phyloP scores from a whole-genome alignment of 495 filamentous ascomycete species.

The Chlorociboria aeruginascens region DNA sequence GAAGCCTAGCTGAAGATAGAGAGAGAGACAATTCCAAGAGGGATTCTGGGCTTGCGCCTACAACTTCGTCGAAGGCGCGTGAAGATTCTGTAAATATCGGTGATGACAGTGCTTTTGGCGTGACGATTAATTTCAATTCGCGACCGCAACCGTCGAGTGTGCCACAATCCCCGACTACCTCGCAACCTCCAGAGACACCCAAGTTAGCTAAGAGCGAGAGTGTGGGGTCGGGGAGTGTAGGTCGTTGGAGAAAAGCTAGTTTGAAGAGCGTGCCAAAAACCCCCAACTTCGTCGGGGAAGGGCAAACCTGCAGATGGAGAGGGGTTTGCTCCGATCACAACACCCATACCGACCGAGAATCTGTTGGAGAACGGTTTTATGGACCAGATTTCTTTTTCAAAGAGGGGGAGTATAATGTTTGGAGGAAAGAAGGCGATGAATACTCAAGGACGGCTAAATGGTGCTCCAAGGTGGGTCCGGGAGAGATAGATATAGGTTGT shows the following conservation, averaged over 20 bases:
- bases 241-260: constrained; percentile 3
- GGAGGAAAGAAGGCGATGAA: constrained; percentile 34
- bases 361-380: constrained; percentile 39
- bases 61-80: constrained; percentile 2
- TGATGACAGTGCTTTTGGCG: not conserved
- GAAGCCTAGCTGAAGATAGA: not conserved
- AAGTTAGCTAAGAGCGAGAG: not conserved
- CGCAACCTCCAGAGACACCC: not conserved
- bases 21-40: constrained; percentile 11
- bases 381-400: constrained; percentile 39
- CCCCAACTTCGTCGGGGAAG: not conserved
- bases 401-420: constrained; percentile 54
- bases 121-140: constrained; percentile 8
- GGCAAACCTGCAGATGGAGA: not conserved
- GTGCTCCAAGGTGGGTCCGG: constrained; percentile 7
- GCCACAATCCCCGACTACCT: not conserved
- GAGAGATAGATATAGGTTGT: not conserved
- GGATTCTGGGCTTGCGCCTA: constrained; percentile 18
- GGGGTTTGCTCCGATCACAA: constrained; percentile 34
- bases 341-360: constrained; percentile 38
- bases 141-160: not conserved
- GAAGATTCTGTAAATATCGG: constrained; percentile 3
- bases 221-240: not conserved
- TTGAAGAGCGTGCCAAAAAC: constrained; percentile 5
- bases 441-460: constrained; percentile 11